Evolutionary conservation across 345 rosid genomes (phyloP), one percentile per base, ranked within the genome.

Genomic region (Arabidopsis suecica): DNA sequence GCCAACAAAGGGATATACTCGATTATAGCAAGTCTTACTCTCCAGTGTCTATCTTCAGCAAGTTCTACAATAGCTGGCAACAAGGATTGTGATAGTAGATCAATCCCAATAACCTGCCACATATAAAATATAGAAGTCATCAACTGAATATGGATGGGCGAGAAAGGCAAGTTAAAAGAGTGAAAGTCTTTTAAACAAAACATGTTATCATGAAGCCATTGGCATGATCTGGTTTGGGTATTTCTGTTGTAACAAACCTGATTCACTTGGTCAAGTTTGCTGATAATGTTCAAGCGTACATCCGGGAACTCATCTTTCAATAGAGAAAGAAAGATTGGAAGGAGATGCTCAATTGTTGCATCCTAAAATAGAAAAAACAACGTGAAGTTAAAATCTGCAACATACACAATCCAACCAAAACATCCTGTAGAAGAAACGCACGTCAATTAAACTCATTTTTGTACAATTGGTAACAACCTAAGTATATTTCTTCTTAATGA

Each of bases 221-320:
- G 32, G 2, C 32, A 28, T 28, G 32, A 28, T 28, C 4, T 3
- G 32, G 32, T 28, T 28, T 32, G 61, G 73, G 25, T 9, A 42
- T 34, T 6, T 54, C 7, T 6, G 50, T 48, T 8, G 22, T 40
- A 61, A 60, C 88, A 75, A 73, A 94, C 98, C 98, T 94, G 97
- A 78, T 94, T 94, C 78, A 91, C 98, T 91, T 94, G 97, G 83
- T 94, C 98, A 53, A 94, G 97, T 88, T 94, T 94, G 96, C 98
- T 90, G 72, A 91, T 94, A 30, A 94, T 91, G 78, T 91, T 94
- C 72, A 91, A 91, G n/a, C 98, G 95, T 74, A 94, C 98, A 76
- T 94, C 97, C 8, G 98, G 97, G 81, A 90, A 91, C 79, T 91
- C 97, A 88, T 94, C 98, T 86, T 90, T 94, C 88, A 94, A 78